Evolutionary conservation across 306 rosid genomes (phyloP), one percentile per base, ranked within the genome.

Genomic region (Betula pendula): DNA sequence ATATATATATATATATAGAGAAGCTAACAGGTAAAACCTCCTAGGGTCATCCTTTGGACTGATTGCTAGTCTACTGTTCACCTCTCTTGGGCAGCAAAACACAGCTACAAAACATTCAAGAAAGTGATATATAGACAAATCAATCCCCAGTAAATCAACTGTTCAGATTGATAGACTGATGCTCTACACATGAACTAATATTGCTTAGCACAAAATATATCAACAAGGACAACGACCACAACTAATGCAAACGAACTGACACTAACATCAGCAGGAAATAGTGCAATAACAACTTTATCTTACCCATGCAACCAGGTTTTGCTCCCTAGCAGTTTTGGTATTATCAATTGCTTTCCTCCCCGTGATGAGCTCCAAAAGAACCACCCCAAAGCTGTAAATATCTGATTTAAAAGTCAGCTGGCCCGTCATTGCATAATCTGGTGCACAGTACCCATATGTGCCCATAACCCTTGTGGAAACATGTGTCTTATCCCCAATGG

Each of bases 361-460:
- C 0, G 96, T 92, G 70, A 95, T 87, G 72, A 95, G 85, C 89
- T 95, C 98, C 91, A 95, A 84, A 83, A 95, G 95, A 87, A 90
- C 97, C 42, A 95, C 97, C 11, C 97, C 98, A 14, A 95, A 90
- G 85, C 96, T 92, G 84, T 92, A 90, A 78, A 95, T 84, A 80
- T 95, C 97, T 44, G 96, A 89, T 84, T 95, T 90, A 68, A 92
- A 87, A 31, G 97, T 92, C 70, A 92, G 86, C 73, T 90, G 93
- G 45, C 97, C 96, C 0, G 97, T 92, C 91, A 83, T 88, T 33
- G 92, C 90, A 79, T 90, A 94, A 80, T 88, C 93, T 2, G 98
- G 97, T 7, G 96, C 96, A 49, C 95, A 90, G 43, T 95, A 95
- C 71, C 98, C 98, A 73, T 80, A 82, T 2, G 98, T 89, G 52